These are phyloP conservation scores for Mrakia gelida DNA, from an alignment of 768 basidiomycete genomes.

Conservation along the genomic window DNA sequence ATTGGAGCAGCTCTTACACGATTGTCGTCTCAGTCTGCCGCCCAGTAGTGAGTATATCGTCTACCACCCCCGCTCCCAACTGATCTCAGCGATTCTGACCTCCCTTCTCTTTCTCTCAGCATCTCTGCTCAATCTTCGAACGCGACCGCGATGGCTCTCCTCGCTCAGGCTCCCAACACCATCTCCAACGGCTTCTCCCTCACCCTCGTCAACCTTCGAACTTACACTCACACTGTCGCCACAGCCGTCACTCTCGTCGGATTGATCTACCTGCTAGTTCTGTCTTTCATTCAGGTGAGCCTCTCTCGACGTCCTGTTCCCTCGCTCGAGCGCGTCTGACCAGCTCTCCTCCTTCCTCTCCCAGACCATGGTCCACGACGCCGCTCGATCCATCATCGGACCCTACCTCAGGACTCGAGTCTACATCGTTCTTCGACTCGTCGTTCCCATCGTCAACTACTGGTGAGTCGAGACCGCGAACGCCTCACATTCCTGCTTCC, in stretches of 20 bases:
- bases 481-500: neutral
- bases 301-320: neutral
- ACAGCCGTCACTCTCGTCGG: slow-evolving; percentile 51
- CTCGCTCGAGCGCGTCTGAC: neutral
- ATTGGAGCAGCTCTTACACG: slow-evolving; percentile 23
- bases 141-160: slow-evolving; percentile 46
- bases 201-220: slow-evolving; percentile 47
- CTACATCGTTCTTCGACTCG: slow-evolving; percentile 46
- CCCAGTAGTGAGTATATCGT: neutral
- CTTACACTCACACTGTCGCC: slow-evolving; percentile 46
- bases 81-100: neutral
- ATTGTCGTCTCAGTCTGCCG: neutral
- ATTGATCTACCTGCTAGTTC: slow-evolving; percentile 43
- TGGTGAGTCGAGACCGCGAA: neutral
- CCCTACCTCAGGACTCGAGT: slow-evolving; percentile 46
- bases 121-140: slow-evolving; percentile 41
- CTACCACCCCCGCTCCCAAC: too few relatives aligned
- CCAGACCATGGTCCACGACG: slow-evolving; percentile 19
- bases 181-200: slow-evolving; percentile 44
- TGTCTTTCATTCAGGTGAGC: slow-evolving; percentile 20
- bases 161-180: slow-evolving; percentile 48
- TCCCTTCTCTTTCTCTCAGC: slow-evolving; percentile 26
- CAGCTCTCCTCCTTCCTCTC: neutral
- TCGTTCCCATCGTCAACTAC: slow-evolving; percentile 38
- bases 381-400: slow-evolving; percentile 9